These are phyloP conservation scores for Cyclotella baltica DNA, from an alignment of 108 stramenopile species.

Conservation along the genomic window DNA sequence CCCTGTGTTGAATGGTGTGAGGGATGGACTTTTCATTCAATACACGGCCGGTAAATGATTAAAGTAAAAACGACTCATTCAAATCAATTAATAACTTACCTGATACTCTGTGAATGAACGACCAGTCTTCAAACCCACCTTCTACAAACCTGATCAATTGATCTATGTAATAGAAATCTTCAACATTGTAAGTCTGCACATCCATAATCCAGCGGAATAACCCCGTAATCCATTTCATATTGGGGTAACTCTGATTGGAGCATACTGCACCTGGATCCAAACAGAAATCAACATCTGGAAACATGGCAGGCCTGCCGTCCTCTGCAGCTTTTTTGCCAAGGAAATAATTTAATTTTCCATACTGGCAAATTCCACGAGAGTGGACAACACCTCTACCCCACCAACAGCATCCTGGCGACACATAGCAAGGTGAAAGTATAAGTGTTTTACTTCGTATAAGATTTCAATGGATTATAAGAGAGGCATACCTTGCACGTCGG, in stretches of 20 bases:
- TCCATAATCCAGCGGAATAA: conserved; percentile 56
- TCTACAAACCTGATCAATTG: conserved; percentile 42
- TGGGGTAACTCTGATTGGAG: conserved; percentile 23
- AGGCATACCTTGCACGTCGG: conserved; percentile 34
- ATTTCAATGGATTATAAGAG: neutral
- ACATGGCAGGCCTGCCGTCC: conserved; percentile 46
- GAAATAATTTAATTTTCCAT: conserved; percentile 58
- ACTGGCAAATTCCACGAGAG: conserved; percentile 45
- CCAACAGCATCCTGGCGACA: conserved; percentile 50
- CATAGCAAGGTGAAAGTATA: neutral
- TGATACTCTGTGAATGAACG: conserved; percentile 42
- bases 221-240: conserved; percentile 54
- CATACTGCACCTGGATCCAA: conserved; percentile 41
- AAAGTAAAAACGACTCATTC: no score
- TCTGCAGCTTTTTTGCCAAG: conserved; percentile 45
- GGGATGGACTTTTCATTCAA: no score
- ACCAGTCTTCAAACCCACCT: conserved; percentile 46
- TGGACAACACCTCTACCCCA: conserved; percentile 58
- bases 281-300: conserved; percentile 52
- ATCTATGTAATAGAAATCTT: conserved; percentile 39
- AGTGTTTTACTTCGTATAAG: neutral
- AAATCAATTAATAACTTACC: no score
- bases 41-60: conserved; percentile 37
- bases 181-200: conserved; percentile 45
- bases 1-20: no score